These are phyloP conservation scores for Poronia punctata DNA, from an alignment of 495 filamentous ascomycete species.

Conservation along the genomic window DNA sequence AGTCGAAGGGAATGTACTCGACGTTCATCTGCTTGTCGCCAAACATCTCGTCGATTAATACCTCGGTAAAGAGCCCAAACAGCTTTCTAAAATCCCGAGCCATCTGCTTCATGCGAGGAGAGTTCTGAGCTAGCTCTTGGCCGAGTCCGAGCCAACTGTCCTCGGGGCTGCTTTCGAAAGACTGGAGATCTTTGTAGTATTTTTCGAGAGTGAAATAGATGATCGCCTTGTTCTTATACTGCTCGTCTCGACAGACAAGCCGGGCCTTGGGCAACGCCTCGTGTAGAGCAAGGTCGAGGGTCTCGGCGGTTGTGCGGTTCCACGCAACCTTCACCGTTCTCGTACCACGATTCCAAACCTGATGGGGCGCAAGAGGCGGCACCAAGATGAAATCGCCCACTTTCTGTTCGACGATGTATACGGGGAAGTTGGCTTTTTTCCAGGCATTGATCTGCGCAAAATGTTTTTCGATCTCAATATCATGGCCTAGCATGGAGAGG, in stretches of 20 bases:
- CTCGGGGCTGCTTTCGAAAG: constrained; percentile 40
- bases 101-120: constrained; percentile 57
- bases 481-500: constrained; percentile 81
- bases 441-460: constrained; percentile 92
- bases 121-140: constrained; percentile 39
- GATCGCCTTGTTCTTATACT: constrained; percentile 97
- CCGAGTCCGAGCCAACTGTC: constrained; percentile 35
- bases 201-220: constrained; percentile 75
- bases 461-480: constrained; percentile 92
- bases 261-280: constrained; percentile 83
- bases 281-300: constrained; percentile 71
- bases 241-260: constrained; percentile 94
- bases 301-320: constrained; percentile 94
- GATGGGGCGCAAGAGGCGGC: constrained; percentile 92
- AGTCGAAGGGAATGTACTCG: constrained; percentile 71
- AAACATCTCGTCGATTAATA: constrained; percentile 82
- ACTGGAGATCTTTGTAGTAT: constrained; percentile 60
- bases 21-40: constrained; percentile 55
- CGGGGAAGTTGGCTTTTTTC: constrained; percentile 85
- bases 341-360: constrained; percentile 96
- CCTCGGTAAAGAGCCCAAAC: constrained; percentile 65
- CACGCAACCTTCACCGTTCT: constrained; percentile 94
- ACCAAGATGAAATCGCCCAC: constrained; percentile 93
- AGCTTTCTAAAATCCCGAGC: constrained; percentile 71
- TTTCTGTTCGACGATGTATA: constrained; percentile 86